These are phyloP conservation scores for Euryodendron excelsum DNA, from an alignment of 148 eudicot species.

Conservation along the genomic window DNA sequence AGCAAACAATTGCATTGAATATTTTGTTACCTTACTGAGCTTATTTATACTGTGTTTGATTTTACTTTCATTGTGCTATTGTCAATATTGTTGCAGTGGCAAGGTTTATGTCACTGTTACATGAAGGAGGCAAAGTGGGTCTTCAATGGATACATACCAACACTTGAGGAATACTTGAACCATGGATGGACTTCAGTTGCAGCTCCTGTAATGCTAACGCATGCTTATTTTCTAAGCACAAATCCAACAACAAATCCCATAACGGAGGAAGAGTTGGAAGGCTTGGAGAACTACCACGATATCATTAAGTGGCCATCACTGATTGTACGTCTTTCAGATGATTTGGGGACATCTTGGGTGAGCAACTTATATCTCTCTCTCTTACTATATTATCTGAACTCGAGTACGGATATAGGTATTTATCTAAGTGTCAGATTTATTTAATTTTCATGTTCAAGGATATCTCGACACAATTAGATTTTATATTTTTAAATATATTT, in stretches of 20 bases:
- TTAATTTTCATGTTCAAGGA: too few species aligned
- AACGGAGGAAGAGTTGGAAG: background rate
- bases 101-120: background rate
- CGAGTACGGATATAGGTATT: too few species aligned
- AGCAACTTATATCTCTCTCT: background rate
- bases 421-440: too few species aligned
- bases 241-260: slow-evolving; percentile 5
- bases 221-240: slow-evolving; percentile 6
- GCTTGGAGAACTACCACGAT: background rate
- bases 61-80: background rate
- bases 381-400: background rate
- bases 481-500: too few species aligned
- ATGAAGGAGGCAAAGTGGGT: background rate
- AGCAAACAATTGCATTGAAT: too few species aligned
- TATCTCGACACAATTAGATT: too few species aligned
- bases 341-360: slow-evolving; percentile 9
- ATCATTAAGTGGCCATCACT: slow-evolving; percentile 14
- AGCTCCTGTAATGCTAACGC: background rate
- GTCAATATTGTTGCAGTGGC: background rate
- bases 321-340: background rate
- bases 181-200: background rate
- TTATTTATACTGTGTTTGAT: background rate
- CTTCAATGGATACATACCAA: background rate
- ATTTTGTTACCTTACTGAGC: too few species aligned
- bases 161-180: background rate